Conservation (phyloP, 768 basidiomycete genomes). For the Psilocybe sp. region DNA sequence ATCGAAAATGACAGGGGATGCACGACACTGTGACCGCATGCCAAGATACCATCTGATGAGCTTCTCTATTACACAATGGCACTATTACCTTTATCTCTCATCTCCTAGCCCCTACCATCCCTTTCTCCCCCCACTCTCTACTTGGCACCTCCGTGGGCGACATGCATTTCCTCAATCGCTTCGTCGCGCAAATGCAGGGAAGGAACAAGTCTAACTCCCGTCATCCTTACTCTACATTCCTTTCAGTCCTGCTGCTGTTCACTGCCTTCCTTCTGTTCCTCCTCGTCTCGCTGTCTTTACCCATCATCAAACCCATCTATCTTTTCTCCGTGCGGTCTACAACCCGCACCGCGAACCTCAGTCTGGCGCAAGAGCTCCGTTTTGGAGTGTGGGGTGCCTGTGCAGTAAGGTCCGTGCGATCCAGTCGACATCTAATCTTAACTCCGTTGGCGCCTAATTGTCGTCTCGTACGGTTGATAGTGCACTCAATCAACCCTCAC, state of each 20-base stretch:
- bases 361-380: conserved; percentile 56
- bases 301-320: conserved; percentile 71
- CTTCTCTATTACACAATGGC: too few relatives aligned
- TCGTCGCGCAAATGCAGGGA: too few relatives aligned
- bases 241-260: conserved; percentile 50
- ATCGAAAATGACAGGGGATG: too few relatives aligned
- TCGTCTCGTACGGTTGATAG: conserved; percentile 18
- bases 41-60: too few relatives aligned
- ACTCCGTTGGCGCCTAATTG: conserved; percentile 23
- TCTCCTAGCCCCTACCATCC: too few relatives aligned
- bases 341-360: conserved; percentile 34
- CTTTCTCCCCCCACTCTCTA: too few relatives aligned
- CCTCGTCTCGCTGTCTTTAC: conserved; percentile 70
- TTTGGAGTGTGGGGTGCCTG: conserved; percentile 88
- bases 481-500: conserved; percentile 29
- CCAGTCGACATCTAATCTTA: background rate
- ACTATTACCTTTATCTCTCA: too few relatives aligned
- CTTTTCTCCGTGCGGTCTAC: conserved; percentile 47
- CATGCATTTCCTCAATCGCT: too few relatives aligned
- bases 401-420: conserved; percentile 43
- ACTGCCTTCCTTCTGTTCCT: conserved; percentile 70
- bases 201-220: too few relatives aligned
- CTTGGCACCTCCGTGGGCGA: too few relatives aligned
- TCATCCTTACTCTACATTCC: conserved; percentile 25
- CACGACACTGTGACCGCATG: too few relatives aligned